Conservation (phyloP, 805 yeast species). For the Saccharomycodes ludwigii region DNA sequence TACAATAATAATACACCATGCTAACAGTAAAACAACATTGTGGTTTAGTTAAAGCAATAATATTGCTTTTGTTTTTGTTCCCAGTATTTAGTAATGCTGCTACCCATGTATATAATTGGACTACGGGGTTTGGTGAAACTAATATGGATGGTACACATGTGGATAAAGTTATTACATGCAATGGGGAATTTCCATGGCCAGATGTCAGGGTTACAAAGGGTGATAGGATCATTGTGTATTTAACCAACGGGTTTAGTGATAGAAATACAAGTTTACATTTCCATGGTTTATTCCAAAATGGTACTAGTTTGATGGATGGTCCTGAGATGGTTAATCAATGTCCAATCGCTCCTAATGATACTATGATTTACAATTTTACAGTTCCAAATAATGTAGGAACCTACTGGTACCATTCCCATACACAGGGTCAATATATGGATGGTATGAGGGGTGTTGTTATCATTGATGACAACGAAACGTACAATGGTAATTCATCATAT, state of each 20-base stretch:
- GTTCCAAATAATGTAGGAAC: slow-evolving; percentile 74
- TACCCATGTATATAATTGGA: slow-evolving; percentile 56
- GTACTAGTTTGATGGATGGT: slow-evolving; percentile 77
- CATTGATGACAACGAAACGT: slow-evolving; percentile 48
- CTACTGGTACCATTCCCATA: slow-evolving; percentile 96
- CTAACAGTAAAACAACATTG: too few species aligned
- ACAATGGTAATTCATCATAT: too few species aligned
- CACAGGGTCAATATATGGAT: slow-evolving; percentile 82
- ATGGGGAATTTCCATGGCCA: slow-evolving; percentile 74
- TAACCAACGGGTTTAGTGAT: slow-evolving; percentile 61
- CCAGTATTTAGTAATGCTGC: too few species aligned
- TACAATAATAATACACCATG: too few species aligned
- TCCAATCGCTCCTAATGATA: slow-evolving; percentile 73
- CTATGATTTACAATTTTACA: slow-evolving; percentile 76
- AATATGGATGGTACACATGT: slow-evolving; percentile 29
- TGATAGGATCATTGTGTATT: slow-evolving; percentile 60
- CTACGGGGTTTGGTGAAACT: slow-evolving; percentile 44
- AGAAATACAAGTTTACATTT: slow-evolving; percentile 74
- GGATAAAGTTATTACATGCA: slow-evolving; percentile 32
- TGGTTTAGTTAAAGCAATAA: too few species aligned
- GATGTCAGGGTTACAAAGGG: slow-evolving; percentile 61
- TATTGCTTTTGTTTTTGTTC: too few species aligned
- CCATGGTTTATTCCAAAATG: slow-evolving; percentile 80
- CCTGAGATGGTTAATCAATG: slow-evolving; percentile 83
- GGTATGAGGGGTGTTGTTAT: slow-evolving; percentile 78